These are phyloP conservation scores for Hanseniaspora sp. DNA, from an alignment of 1,139 yeast species.

Conservation along the genomic window DNA sequence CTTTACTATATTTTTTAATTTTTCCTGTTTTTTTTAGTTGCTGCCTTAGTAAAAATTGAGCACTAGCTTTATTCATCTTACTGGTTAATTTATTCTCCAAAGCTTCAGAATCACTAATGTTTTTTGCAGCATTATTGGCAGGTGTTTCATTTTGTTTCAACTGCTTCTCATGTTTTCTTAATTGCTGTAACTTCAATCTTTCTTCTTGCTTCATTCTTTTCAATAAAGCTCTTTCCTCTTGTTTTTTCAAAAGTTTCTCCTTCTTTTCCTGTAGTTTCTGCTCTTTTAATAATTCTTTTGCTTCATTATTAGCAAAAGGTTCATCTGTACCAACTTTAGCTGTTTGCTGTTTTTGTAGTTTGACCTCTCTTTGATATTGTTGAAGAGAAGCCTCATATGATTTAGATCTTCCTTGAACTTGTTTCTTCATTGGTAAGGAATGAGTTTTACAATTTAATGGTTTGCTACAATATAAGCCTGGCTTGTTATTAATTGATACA, in stretches of 20 bases:
- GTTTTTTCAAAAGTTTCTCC: slow-evolving; percentile 16
- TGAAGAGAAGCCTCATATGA: slow-evolving; percentile 82
- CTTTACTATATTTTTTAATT: slow-evolving; percentile 39
- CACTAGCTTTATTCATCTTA: slow-evolving; percentile 15
- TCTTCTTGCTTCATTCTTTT: slow-evolving; percentile 18
- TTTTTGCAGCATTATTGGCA: neutral
- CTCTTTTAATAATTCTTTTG: slow-evolving; percentile 16
- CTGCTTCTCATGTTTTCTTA: slow-evolving; percentile 17
- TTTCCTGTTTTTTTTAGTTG: slow-evolving; percentile 22
- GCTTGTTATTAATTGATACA: slow-evolving; percentile 63
- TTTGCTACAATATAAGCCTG: slow-evolving; percentile 85
- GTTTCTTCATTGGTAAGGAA: slow-evolving; percentile 95
- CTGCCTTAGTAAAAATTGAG: slow-evolving; percentile 21
- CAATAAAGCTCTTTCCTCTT: slow-evolving; percentile 16
- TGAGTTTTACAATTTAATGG: slow-evolving; percentile 94
- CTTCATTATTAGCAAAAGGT: slow-evolving; percentile 7
- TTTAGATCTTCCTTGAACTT: slow-evolving; percentile 85
- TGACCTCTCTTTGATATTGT: slow-evolving; percentile 84
- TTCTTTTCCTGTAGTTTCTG: slow-evolving; percentile 18
- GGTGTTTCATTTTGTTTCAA: slow-evolving; percentile 17
- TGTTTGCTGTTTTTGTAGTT: slow-evolving; percentile 61
- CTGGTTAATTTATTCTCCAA: neutral
- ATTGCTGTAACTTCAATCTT: slow-evolving; percentile 18
- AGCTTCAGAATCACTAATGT: slow-evolving; percentile 5
- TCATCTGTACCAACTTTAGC: slow-evolving; percentile 33